phyloP scores from a whole-genome alignment of 2,329 filamentous ascomycete genomes.

The Tolypocladium tropicale region DNA sequence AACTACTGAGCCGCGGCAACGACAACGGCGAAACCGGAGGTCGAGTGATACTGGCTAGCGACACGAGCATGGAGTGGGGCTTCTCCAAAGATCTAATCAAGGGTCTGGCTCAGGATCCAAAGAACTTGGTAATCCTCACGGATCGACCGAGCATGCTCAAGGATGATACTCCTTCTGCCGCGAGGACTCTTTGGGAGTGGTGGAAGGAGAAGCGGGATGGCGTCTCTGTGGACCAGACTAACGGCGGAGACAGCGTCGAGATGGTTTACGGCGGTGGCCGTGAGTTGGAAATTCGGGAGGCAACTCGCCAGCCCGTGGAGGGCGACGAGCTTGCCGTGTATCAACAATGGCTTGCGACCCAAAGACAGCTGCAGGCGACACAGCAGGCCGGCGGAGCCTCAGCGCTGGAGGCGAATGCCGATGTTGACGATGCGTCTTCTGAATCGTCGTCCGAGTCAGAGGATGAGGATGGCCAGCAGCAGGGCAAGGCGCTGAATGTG shows the following conservation, averaged over 20 bases:
- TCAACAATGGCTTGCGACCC: conserved; percentile 84
- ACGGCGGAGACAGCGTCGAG: conserved; percentile 48
- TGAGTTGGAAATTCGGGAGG: conserved; percentile 49
- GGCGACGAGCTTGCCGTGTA: conserved; percentile 72
- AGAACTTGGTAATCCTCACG: conserved; percentile 80
- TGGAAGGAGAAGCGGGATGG: conserved; percentile 61
- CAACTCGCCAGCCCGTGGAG: conserved; percentile 55
- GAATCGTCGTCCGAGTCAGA: conserved; percentile 81
- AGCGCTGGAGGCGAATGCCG: conserved; percentile 57
- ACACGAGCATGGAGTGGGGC: conserved; percentile 86
- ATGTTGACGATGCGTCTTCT: conserved; percentile 75
- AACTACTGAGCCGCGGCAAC: conserved; percentile 42
- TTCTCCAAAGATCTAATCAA: conserved; percentile 77
- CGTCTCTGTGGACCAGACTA: conserved; percentile 45
- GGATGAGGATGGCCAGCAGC: conserved; percentile 80
- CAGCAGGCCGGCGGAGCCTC: conserved; percentile 59
- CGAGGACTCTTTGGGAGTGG: conserved; percentile 69
- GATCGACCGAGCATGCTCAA: conserved; percentile 49
- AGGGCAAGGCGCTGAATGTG: conserved; percentile 84
- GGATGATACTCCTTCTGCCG: conserved; percentile 45
- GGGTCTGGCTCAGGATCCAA: conserved; percentile 61
- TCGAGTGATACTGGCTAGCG: conserved; percentile 82
- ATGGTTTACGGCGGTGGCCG: conserved; percentile 56
- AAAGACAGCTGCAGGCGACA: conserved; percentile 77
- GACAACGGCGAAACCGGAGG: conserved; percentile 35